Evolutionary conservation across 2,329 filamentous ascomycete genomes (phyloP).

Genomic region (Xylaria sp.): DNA sequence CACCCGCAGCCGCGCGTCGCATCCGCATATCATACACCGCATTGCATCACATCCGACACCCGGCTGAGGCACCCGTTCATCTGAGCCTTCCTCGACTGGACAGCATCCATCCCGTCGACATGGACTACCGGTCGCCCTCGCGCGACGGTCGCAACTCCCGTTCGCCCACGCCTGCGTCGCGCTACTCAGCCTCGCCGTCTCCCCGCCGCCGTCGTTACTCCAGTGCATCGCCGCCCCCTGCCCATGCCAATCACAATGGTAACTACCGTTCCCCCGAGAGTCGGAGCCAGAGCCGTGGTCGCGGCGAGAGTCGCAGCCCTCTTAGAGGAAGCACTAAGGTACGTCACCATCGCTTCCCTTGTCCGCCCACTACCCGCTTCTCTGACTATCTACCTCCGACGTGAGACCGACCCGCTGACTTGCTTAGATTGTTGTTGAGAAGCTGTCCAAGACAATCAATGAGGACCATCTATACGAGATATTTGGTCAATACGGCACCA

Average conservation of each 20-base stretch:
- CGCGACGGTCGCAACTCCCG: constrained; percentile 48
- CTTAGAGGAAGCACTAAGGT: constrained; percentile 51
- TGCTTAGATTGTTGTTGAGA: constrained; percentile 89
- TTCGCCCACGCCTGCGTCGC: constrained; percentile 53
- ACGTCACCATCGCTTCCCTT: not conserved
- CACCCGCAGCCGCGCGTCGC: not conserved
- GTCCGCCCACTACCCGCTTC: not conserved
- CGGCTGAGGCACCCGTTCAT: not conserved
- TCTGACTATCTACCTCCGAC: not conserved
- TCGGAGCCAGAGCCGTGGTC: constrained; percentile 44
- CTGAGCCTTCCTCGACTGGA: not conserved
- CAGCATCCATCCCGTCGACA: constrained; percentile 18
- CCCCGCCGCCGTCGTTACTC: constrained; percentile 48
- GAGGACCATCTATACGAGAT: constrained; percentile 91
- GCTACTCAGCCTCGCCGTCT: constrained; percentile 53
- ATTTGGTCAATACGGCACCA: constrained; percentile 87
- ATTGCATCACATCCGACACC: constrained; percentile 12
- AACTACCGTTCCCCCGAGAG: constrained; percentile 46
- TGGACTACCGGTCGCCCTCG: constrained; percentile 51
- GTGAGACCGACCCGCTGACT: constrained; percentile 20
- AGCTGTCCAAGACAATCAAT: constrained; percentile 94
- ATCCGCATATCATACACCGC: constrained; percentile 6
- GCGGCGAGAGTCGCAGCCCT: constrained; percentile 47
- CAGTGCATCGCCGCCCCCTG: constrained; percentile 45
- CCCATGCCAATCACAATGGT: constrained; percentile 52